Evolutionary conservation across 202 grass and related monocot species (phyloP), one percentile per base, ranked within the genome.

Genomic region (Schoenoplectus tabernaemontani): DNA sequence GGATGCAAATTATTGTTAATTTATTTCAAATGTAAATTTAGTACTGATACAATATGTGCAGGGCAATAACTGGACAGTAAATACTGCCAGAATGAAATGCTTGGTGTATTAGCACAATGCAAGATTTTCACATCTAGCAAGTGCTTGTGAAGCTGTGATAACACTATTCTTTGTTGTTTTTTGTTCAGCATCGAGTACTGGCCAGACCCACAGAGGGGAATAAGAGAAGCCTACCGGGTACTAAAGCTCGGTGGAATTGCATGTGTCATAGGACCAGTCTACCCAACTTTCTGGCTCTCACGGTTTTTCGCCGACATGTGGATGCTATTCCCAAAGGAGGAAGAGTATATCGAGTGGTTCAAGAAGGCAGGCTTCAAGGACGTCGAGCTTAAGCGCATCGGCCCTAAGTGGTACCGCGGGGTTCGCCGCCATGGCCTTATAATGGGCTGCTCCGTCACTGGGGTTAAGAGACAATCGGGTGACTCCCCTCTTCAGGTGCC

Each of bases 301-400:
- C 87, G 90, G 69, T 91, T 96, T 61, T 99, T 96, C 4, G 90
- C 92, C 0, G 92, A 99, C 44, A 82, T 99, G 96, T 99, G 92
- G 96, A 99, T 99, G 96, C 87, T 98, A 17, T 93, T 99, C 5
- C 96, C 92, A 13, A 98, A 90, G 79, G 91, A 98, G 70, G 95
- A 98, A 56, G 95, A 98, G 84, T 98, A 98, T 41, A 89, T 98
- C 0, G 91, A 95, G 5, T 99, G 96, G 96, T 99, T 99, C 85
- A 76, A 68, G 13, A 88, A 85, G 86, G 96, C 96, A 9, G 96
- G 96, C 33, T 99, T 99, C 77, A 81, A 89, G 79, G 96, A 99
- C 61, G 88, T 99, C 5, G 87, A 93, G 39, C 71, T 99, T 0
- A 99, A 96, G 57, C 92, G 96, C 22, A 99, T 99, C 17, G 90